Base-by-base conservation (phyloP, 805 yeast genomes). In the Wickerhamomyces strasburgensis region DNA sequence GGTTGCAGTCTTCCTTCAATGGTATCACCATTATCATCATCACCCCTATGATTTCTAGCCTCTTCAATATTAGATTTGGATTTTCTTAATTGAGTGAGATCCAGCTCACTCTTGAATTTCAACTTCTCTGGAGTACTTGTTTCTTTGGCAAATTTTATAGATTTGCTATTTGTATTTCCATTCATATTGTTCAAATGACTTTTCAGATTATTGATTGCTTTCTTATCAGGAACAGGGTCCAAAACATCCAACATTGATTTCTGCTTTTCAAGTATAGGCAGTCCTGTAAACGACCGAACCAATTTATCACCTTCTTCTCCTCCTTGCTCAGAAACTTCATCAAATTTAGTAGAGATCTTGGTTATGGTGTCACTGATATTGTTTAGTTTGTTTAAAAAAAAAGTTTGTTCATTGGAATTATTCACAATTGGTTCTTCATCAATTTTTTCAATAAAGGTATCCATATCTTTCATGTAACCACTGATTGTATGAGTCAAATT, bases 231-330 rank as follows among this genome's bases (percentile, higher is more conserved):
- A 10, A 15, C 5, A 2, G 38, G 6, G 4, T 43, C 50, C 24
- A 47, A 34, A 5, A 44, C 54, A 37, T 52, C 57, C 35, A 54
- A 37, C 55, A 54, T 48, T 7, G 58, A 54, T 34, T 45, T 51
- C 3, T 37, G 37, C 26, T 45, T 49, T 19, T 38, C 39, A 3
- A 52, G 19, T 14, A 38, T 35, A 3, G 57, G 56, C 61, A 49
- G 18, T 7, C 70, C 73, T 0, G 74, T 68, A 17, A 68, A 46
- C 0, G 66, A 55, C 23, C 73, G 54, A 19, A 70, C 68, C 14
- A 68, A 43, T 27, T 58, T 60, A 0, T 67, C 68, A 13, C 65
- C 62, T 34, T 61, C 65, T 6, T 38, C 28, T n/a, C 16, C 28
- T 19, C 25, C 25, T 19, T 27, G 11, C 58, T 44, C 51, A 3